Base-by-base conservation (phyloP, 2,329 filamentous ascomycete genomes). In the Clathrospora elynae region DNA sequence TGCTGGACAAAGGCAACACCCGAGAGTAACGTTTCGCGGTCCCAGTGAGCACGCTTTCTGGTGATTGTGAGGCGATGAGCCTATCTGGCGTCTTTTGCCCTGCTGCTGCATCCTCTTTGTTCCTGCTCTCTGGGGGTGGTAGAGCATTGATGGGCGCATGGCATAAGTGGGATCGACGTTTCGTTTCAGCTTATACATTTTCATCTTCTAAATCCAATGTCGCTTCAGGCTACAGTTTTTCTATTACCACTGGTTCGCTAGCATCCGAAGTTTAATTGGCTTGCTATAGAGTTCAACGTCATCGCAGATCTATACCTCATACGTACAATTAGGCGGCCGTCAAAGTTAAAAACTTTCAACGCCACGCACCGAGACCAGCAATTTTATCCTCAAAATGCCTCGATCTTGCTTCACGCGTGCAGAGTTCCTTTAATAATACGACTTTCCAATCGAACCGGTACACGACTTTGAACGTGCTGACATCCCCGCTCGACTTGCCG, bases 1-100 rank as follows among this genome's bases (percentile, higher is more conserved):
- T 65, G 56, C 47, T 67, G 61, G 43, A 56, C 64, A 69, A 69
- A 69, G 66, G 66, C 66, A 61, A 50, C 51, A 51, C 61, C 64
- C 66, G 17, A 69, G 43, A 69, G 40, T 17, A 60, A 66, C 36
- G 46, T 46, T 31, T 39, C 37, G 32, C 13, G 35, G 38, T 37
- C 26, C 46, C 18, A 25, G 22, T 14, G 29, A 42, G 20, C 12
- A 18, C 37, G 23, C 29, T 35, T 35, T 35, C 41, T 32, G 31
- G 36, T 35, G 42, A 34, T 37, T 37, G 40, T 22, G 46, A 32
- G 18, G 26, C 49, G 44, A 43, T 53, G 63, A 65, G 63, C 42
- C 54, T 58, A 57, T 63, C 61, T 67, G 65, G 57, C 60, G 53
- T 51, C 56, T 54, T 23, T 58, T 64, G 39, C 52, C 55, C 57